phyloP scores from a whole-genome alignment of 257 asterid genomes.

The Solanum paucissectum region DNA sequence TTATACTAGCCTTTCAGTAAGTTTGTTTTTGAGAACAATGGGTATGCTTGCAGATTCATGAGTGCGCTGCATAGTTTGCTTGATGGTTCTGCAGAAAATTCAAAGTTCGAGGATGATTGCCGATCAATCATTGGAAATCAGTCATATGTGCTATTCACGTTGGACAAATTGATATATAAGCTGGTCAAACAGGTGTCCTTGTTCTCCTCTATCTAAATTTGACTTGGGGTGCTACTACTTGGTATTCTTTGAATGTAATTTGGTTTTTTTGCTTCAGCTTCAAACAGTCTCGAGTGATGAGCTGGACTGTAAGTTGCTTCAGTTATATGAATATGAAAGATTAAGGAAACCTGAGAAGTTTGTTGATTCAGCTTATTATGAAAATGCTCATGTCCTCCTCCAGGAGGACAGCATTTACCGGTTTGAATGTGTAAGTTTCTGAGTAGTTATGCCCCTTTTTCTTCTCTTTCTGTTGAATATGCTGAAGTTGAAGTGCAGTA shows the following conservation, averaged over 20 bases:
- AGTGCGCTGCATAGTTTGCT: constrained; percentile 74
- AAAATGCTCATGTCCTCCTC: constrained; percentile 33
- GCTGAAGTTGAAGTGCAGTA: neutral
- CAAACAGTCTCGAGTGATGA: constrained; percentile 39
- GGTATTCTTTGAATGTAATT: neutral
- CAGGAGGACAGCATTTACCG: constrained; percentile 39
- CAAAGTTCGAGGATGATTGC: constrained; percentile 93
- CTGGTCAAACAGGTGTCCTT: constrained; percentile 76
- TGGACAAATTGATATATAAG: constrained; percentile 89
- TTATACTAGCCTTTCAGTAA: neutral
- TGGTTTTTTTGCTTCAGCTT: constrained; percentile 19
- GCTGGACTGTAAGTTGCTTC: constrained; percentile 36
- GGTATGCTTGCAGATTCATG: constrained; percentile 57
- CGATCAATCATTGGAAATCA: constrained; percentile 89
- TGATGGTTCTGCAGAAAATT: constrained; percentile 85
- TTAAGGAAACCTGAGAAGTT: constrained; percentile 28
- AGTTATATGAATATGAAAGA: constrained; percentile 32
- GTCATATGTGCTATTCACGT: constrained; percentile 80
- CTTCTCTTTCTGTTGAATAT: neutral
- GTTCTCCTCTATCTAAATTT: neutral
- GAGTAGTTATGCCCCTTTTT: neutral
- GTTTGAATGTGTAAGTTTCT: constrained; percentile 55
- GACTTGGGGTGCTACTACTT: neutral
- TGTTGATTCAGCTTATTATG: constrained; percentile 35
- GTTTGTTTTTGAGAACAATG: neutral